Conservation (phyloP, 495 filamentous ascomycete genomes). For the Penicillium ucsense region DNA sequence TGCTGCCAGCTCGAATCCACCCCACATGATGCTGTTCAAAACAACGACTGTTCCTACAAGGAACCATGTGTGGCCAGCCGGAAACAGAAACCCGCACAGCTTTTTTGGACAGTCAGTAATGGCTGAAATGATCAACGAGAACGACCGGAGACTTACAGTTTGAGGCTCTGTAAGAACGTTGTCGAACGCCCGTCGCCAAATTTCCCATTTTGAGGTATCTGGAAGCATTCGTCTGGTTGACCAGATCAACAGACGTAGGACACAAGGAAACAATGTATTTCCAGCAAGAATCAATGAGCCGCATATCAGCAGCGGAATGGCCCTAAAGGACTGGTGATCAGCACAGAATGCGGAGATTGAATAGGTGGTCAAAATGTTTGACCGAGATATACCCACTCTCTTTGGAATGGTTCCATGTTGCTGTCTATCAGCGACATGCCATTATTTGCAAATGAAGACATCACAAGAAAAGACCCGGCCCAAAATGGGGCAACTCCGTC, state of each 20-base stretch:
- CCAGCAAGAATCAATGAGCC: constrained; percentile 68
- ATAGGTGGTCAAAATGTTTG: background rate
- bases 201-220: constrained; percentile 27
- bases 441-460: constrained; percentile 74
- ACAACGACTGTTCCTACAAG: constrained; percentile 56
- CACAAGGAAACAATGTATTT: constrained; percentile 69
- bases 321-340: constrained; percentile 5
- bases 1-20: constrained; percentile 66
- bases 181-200: constrained; percentile 49
- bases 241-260: constrained; percentile 65
- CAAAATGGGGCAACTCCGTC: constrained; percentile 62
- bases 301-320: constrained; percentile 64
- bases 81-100: constrained; percentile 69
- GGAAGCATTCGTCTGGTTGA: constrained; percentile 37
- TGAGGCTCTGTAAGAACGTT: constrained; percentile 69
- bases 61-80: constrained; percentile 67
- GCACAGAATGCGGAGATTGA: background rate
- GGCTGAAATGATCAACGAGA: no score
- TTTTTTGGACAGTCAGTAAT: background rate
- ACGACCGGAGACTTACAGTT: constrained; percentile 29
- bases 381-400: constrained; percentile 11
- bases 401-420: constrained; percentile 53
- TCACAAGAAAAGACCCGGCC: constrained; percentile 32
- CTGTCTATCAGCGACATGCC: constrained; percentile 76
- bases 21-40: constrained; percentile 73